Percentiles rank a stretch among this genome's conserved stretches.
These are phyloP conservation scores for Fusarium virguliforme DNA, from an alignment of 2,329 filamentous ascomycete genomes.

Conservation along the genomic window DNA sequence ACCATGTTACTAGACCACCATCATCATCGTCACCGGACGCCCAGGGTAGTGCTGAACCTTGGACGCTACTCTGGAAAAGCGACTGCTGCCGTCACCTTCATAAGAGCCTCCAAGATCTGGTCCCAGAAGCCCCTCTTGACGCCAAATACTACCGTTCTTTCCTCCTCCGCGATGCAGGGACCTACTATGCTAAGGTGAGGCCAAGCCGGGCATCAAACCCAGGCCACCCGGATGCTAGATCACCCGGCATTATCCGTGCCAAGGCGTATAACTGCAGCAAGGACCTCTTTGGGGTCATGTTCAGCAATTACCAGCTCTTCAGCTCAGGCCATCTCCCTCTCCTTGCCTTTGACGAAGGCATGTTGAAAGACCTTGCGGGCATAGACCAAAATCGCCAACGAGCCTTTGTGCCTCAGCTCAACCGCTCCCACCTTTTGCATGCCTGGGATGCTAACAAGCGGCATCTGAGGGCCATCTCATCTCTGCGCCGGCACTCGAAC, in stretches of 20 bases:
- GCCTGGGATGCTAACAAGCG: constrained; percentile 24
- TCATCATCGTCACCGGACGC: background rate
- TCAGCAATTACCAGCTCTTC: constrained; percentile 29
- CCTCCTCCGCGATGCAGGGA: background rate
- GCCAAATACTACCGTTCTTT: background rate
- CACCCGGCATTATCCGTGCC: background rate
- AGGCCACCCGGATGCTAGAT: constrained; percentile 1
- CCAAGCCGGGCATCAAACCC: background rate
- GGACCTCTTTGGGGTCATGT: constrained; percentile 9
- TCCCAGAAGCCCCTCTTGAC: background rate
- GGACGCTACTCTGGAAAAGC: background rate
- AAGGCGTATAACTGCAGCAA: background rate
- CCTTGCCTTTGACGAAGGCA: constrained; percentile 21
- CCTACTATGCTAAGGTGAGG: background rate
- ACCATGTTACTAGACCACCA: background rate
- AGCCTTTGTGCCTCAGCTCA: background rate
- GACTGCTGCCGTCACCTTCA: background rate
- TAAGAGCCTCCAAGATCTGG: background rate
- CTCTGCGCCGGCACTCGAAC: background rate
- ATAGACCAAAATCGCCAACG: background rate
- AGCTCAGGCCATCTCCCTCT: constrained; percentile 12
- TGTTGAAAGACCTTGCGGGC: constrained; percentile 13
- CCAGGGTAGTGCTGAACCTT: background rate
- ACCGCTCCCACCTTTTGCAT: background rate
- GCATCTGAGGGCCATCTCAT: constrained; percentile 11